Evolutionary conservation across 148 eudicot species (phyloP).

Genomic region (Heliamphora exappendiculata): DNA sequence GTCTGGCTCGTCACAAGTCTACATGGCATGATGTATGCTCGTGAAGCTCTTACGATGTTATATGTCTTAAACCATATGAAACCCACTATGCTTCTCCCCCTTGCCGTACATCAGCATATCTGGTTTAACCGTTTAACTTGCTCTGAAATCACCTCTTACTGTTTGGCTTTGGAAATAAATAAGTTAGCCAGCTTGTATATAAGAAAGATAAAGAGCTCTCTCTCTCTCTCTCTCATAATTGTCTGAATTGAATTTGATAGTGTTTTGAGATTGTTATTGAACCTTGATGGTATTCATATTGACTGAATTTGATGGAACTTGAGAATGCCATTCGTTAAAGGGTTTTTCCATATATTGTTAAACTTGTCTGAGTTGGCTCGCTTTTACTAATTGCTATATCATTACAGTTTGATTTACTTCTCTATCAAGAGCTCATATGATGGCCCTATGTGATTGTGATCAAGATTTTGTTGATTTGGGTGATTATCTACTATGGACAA

Average conservation of each 20-base stretch:
- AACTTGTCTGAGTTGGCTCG: too few relatives aligned
- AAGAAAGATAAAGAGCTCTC: background rate
- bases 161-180: background rate
- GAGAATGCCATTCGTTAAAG: background rate
- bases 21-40: too few relatives aligned
- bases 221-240: background rate
- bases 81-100: background rate
- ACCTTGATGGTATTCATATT: background rate
- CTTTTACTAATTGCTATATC: too few relatives aligned
- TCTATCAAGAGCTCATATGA: background rate
- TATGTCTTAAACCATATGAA: background rate
- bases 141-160: background rate
- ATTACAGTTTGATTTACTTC: background rate
- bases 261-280: background rate
- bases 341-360: background rate
- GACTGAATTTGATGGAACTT: background rate
- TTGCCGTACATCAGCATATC: background rate
- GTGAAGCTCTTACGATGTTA: background rate
- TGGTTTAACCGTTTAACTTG: constrained; percentile 1
- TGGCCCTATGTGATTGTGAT: background rate
- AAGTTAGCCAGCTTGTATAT: background rate
- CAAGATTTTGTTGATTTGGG: background rate
- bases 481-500: background rate
- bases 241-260: background rate
- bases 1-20: too few relatives aligned